Conservation (phyloP, 345 rosid species). For the Aurinia saxatilis region DNA sequence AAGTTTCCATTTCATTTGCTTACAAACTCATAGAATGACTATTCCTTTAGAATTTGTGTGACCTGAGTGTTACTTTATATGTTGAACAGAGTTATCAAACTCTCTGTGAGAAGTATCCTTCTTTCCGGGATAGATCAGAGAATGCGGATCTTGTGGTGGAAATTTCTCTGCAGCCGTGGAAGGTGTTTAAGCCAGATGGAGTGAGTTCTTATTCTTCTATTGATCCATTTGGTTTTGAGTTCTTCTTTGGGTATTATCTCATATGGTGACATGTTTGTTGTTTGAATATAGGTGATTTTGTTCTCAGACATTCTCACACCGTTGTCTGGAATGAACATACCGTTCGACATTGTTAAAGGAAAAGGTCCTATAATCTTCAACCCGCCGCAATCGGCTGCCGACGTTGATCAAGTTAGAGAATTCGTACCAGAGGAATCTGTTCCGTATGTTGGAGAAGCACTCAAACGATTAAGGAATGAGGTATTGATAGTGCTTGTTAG, state of each 20-base stretch:
- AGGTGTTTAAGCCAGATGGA: conserved; percentile 93
- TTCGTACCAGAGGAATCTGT: conserved; percentile 80
- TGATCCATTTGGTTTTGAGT: not conserved
- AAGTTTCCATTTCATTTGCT: conserved; percentile 32
- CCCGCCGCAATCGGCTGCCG: conserved; percentile 63
- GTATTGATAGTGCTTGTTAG: conserved; percentile 25
- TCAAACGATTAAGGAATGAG: conserved; percentile 78
- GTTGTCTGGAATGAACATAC: conserved; percentile 98
- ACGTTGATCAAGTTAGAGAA: conserved; percentile 75
- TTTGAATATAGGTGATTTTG: conserved; percentile 66
- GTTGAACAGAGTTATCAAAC: conserved; percentile 70
- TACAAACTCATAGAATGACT: not conserved
- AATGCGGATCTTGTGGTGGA: conserved; percentile 94
- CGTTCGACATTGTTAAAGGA: conserved; percentile 93
- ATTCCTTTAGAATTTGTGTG: not conserved
- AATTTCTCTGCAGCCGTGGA: conserved; percentile 97
- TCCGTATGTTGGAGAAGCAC: conserved; percentile 95
- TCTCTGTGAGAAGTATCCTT: conserved; percentile 83
- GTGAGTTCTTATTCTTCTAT: conserved; percentile 33
- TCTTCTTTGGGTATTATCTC: not conserved
- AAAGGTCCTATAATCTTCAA: conserved; percentile 88
- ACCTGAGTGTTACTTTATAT: not conserved
- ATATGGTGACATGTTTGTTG: conserved; percentile 5
- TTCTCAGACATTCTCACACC: conserved; percentile 98
- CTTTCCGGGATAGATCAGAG: conserved; percentile 92